Percentiles rank a stretch among this genome's conserved stretches.
Conservation (phyloP, 177 flowering plant species). For the Vitis hybrid region DNA sequence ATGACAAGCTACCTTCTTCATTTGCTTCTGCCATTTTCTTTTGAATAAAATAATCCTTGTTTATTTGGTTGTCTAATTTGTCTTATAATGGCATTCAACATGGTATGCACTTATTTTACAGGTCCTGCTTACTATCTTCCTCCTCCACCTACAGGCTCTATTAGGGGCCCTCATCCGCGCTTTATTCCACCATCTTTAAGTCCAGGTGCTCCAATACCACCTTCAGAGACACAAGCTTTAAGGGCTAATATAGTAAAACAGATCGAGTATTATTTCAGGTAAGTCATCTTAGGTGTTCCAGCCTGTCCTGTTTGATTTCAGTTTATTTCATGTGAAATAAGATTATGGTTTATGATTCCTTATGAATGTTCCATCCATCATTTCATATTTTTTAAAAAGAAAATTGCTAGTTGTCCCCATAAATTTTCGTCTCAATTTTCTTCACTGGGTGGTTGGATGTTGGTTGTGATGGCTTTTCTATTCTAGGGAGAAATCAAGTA, state of each 20-base stretch:
- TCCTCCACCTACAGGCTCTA: constrained; percentile 56
- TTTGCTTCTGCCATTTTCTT: neutral
- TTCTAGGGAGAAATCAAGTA: too few relatives aligned
- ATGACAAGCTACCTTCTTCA: too few relatives aligned
- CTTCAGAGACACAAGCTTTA: constrained; percentile 43
- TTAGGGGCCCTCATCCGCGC: constrained; percentile 53
- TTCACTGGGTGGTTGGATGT: too few relatives aligned
- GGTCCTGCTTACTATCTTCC: constrained; percentile 63
- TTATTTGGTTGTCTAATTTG: too few relatives aligned
- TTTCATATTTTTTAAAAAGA: neutral
- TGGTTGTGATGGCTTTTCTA: too few relatives aligned
- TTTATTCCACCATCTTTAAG: constrained; percentile 46
- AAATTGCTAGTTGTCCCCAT: too few relatives aligned
- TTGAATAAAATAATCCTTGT: neutral
- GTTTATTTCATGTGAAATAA: neutral
- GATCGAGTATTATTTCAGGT: constrained; percentile 97
- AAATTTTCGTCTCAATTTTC: too few relatives aligned
- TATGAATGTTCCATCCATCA: neutral
- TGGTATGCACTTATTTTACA: constrained; percentile 21
- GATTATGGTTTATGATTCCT: neutral
- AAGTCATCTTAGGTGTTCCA: constrained; percentile 6
- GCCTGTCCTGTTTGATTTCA: neutral
- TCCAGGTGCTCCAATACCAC: constrained; percentile 36
- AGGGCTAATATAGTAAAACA: constrained; percentile 59
- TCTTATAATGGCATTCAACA: too few relatives aligned